Conservation (phyloP, 441 rosid genomes). For the Euphorbia schlechtendalii region DNA sequence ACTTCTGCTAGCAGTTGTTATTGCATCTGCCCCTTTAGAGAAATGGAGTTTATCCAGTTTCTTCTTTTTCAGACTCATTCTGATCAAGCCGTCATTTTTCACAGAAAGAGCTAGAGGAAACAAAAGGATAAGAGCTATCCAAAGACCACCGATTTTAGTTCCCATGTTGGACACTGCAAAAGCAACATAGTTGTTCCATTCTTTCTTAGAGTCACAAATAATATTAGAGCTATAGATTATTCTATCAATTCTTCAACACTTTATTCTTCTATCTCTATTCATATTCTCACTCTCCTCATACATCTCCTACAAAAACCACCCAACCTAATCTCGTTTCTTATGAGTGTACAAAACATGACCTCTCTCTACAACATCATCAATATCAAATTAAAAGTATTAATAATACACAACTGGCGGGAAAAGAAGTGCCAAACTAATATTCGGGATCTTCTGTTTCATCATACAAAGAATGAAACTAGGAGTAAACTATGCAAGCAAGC, state of each 20-base stretch:
- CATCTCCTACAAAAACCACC: too few relatives aligned
- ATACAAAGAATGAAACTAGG: not conserved
- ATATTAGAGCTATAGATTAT: too few relatives aligned
- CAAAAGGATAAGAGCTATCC: slow-evolving; percentile 36
- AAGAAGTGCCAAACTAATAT: not conserved
- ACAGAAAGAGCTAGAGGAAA: slow-evolving; percentile 32
- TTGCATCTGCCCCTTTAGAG: slow-evolving; percentile 29
- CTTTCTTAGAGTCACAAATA: too few relatives aligned
- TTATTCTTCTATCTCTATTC: too few relatives aligned
- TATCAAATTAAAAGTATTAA: not conserved
- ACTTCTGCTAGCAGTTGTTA: slow-evolving; percentile 31
- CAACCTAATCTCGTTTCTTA: not conserved
- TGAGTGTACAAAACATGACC: not conserved
- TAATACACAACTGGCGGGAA: not conserved
- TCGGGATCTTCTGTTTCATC: not conserved
- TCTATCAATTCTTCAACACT: not conserved
- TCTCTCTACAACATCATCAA: not conserved
- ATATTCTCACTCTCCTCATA: too few relatives aligned
- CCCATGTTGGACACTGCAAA: slow-evolving; percentile 38
- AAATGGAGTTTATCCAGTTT: slow-evolving; percentile 39
- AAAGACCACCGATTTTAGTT: slow-evolving; percentile 12
- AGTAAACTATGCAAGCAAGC: not conserved
- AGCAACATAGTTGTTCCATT: slow-evolving; percentile 15
- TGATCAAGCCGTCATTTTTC: slow-evolving; percentile 33
- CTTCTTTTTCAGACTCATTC: slow-evolving; percentile 58